Evolutionary conservation across 139 green algal species (phyloP).

Genomic region (Chlamydomonas sphaeroides): DNA sequence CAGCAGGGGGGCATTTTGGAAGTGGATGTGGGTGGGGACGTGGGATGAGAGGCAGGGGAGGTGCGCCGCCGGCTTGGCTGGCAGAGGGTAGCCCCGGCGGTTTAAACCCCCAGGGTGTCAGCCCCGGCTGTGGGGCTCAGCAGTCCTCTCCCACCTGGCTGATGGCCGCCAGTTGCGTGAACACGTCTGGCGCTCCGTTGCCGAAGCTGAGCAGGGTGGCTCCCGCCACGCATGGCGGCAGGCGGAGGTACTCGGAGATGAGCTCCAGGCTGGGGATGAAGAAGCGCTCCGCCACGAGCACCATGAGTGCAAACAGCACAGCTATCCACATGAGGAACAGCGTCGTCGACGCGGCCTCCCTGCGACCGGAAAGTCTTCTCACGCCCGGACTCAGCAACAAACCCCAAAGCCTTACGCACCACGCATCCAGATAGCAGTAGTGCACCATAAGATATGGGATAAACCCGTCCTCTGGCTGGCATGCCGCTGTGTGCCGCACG

Average conservation of each 20-base stretch:
- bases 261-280: conserved; percentile 66
- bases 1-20: no score
- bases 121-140: no score
- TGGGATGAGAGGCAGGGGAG: no score
- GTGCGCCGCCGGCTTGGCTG: no score
- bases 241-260: conserved; percentile 58
- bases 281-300: conserved; percentile 58
- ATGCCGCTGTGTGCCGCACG: conserved; percentile 19
- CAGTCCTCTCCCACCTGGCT: conserved; percentile 40
- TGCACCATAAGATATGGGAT: conserved; percentile 49
- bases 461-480: conserved; percentile 36
- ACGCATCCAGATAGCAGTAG: conserved; percentile 42
- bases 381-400: no score
- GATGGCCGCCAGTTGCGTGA: conserved; percentile 68
- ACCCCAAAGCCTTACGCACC: background rate
- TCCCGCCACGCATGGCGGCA: conserved; percentile 68
- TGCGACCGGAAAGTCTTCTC: background rate
- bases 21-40: no score
- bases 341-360: conserved; percentile 28
- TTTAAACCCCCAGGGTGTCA: no score
- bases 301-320: conserved; percentile 56
- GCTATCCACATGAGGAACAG: conserved; percentile 51
- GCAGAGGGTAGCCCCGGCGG: no score
- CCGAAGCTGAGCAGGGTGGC: conserved; percentile 75
- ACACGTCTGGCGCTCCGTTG: conserved; percentile 77